A percentile compares a stretch with the other conserved stretches of the same genome.
phyloP scores from a whole-genome alignment of 768 basidiomycete species.

The Mycena leptocephala region DNA sequence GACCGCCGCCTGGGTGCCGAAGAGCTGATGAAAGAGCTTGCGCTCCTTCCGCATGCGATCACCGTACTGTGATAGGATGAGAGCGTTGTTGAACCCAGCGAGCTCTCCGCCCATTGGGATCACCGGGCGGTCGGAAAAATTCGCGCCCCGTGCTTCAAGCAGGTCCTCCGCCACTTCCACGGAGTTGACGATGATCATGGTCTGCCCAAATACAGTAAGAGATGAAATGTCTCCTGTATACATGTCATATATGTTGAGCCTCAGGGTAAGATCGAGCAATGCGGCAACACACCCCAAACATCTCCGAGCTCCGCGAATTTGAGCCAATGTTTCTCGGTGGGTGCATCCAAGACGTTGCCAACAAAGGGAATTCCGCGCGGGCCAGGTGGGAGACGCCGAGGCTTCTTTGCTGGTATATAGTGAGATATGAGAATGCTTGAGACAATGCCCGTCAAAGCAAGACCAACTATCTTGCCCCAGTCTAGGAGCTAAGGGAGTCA shows the following conservation, averaged over 20 bases:
- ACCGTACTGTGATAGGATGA: constrained; percentile 31
- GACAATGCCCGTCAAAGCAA: too few species aligned
- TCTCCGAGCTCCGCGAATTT: constrained; percentile 50
- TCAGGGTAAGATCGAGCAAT: not conserved
- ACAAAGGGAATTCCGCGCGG: constrained; percentile 55
- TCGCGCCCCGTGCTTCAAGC: constrained; percentile 66
- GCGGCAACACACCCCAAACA: constrained; percentile 47
- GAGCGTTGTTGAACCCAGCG: constrained; percentile 34
- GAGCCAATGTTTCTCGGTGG: constrained; percentile 43
- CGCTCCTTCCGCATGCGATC: constrained; percentile 26
- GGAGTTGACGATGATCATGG: constrained; percentile 63
- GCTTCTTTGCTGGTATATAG: too few species aligned
- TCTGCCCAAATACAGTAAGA: constrained; percentile 58
- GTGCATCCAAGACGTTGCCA: constrained; percentile 53
- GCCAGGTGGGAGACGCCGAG: too few species aligned
- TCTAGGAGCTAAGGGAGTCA: too few species aligned
- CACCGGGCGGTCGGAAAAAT: constrained; percentile 71
- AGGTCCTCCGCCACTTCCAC: constrained; percentile 59
- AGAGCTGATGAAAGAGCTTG: constrained; percentile 28
- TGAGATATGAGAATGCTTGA: too few species aligned
- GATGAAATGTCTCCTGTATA: constrained; percentile 53
- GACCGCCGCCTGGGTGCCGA: constrained; percentile 7
- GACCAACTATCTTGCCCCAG: too few species aligned
- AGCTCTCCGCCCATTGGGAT: constrained; percentile 59
- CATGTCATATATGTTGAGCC: not conserved